Conservation (phyloP, 495 filamentous ascomycete species). For the Penicillium mononematosum region DNA sequence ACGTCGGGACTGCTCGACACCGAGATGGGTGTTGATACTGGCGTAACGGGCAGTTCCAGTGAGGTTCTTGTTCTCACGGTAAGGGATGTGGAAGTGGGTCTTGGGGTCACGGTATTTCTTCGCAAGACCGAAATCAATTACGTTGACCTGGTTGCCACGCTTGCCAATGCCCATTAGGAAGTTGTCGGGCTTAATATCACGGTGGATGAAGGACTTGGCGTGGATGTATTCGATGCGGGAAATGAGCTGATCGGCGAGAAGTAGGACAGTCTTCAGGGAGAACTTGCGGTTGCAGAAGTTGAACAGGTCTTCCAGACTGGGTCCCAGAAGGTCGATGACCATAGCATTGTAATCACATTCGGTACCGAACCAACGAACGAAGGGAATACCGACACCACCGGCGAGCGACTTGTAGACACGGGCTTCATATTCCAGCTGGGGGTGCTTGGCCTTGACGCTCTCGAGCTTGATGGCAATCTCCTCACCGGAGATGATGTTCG, state of each 20-base stretch:
- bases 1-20: conserved; percentile 98
- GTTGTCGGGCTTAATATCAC: conserved; percentile 99
- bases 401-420: conserved; percentile 99
- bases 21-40: conserved; percentile 98
- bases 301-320: conserved; percentile 99
- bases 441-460: conserved; percentile 99
- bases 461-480: conserved; percentile 99
- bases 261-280: conserved; percentile 97
- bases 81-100: conserved; percentile 99
- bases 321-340: conserved; percentile 97
- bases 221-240: conserved; percentile 99
- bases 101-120: conserved; percentile 99
- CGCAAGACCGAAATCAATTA: conserved; percentile 98
- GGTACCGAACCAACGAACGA: conserved; percentile 99
- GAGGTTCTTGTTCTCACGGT: conserved; percentile 99
- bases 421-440: conserved; percentile 98
- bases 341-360: conserved; percentile 99
- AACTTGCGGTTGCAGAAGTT: conserved; percentile 99
- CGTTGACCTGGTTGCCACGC: conserved; percentile 99
- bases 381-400: conserved; percentile 97
- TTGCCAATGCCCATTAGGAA: conserved; percentile 99
- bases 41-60: conserved; percentile 99
- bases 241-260: conserved; percentile 97
- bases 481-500: conserved; percentile 99
- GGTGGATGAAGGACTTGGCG: conserved; percentile 99